Conservation (phyloP, 768 basidiomycete species). For the Pleurotus eryngii region DNA sequence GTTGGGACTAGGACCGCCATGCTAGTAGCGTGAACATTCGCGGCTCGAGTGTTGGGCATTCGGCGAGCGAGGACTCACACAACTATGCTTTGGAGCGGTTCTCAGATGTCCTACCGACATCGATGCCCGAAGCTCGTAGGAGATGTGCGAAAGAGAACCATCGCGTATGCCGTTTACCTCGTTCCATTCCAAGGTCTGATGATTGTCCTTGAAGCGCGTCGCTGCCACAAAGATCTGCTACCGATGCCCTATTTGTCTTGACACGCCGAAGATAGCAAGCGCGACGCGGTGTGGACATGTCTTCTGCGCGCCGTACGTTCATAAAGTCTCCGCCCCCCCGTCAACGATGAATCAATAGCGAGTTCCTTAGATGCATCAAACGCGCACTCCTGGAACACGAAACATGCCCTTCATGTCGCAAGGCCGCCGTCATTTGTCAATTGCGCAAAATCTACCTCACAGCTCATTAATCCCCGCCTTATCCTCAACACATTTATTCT, state of each 20-base stretch:
- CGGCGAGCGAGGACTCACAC: too few relatives aligned
- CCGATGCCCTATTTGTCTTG: slow-evolving; percentile 4
- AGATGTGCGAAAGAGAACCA: too few relatives aligned
- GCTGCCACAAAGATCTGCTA: not conserved
- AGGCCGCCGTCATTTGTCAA: slow-evolving; percentile 2
- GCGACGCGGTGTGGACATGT: slow-evolving; percentile 6
- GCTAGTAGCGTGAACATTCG: too few relatives aligned
- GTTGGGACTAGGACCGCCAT: too few relatives aligned
- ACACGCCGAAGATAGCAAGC: not conserved
- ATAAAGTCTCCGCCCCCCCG: not conserved
- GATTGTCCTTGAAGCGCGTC: too few relatives aligned
- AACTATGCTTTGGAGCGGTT: too few relatives aligned
- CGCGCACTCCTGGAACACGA: slow-evolving; percentile 1
- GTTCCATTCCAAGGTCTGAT: too few relatives aligned
- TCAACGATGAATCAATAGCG: not conserved
- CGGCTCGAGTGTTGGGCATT: too few relatives aligned
- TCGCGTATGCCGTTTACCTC: too few relatives aligned
- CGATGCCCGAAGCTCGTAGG: too few relatives aligned
- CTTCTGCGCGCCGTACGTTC: slow-evolving; percentile 1
- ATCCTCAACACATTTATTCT: too few relatives aligned
- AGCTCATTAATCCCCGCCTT: not conserved
- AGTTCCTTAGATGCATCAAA: slow-evolving; percentile 4
- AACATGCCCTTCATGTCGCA: slow-evolving; percentile 4
- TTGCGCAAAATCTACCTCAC: not conserved
- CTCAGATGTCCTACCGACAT: too few relatives aligned